Percentiles rank a stretch among this genome's conserved stretches.
phyloP scores from a whole-genome alignment of 306 rosid species.

The Quercus engelmannii region DNA sequence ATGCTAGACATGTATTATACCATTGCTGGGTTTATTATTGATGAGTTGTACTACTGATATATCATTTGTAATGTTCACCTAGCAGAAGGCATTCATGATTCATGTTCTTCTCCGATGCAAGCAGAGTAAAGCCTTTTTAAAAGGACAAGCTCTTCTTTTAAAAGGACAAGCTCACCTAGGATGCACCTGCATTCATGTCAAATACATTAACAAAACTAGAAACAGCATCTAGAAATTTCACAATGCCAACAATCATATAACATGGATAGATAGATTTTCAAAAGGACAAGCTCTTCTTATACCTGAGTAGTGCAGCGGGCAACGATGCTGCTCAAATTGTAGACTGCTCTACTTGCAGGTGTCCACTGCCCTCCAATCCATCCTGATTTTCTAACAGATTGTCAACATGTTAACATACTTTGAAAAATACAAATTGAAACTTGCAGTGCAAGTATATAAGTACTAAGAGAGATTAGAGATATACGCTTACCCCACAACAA shows the following conservation, averaged over 20 bases:
- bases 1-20: too few relatives aligned
- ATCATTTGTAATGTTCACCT: background rate
- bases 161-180: slow-evolving; percentile 22
- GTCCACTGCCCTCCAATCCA: slow-evolving; percentile 94
- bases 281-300: background rate
- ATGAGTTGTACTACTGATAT: background rate
- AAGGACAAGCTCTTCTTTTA: too few relatives aligned
- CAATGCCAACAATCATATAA: background rate
- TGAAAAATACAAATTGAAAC: background rate
- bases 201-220: background rate
- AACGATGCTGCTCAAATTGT: slow-evolving; percentile 80
- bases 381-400: slow-evolving; percentile 46
- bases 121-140: too few relatives aligned
- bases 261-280: background rate
- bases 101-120: background rate
- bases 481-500: slow-evolving; percentile 76
- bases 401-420: background rate
- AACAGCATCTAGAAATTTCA: background rate
- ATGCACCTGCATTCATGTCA: slow-evolving; percentile 49
- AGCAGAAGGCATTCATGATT: background rate
- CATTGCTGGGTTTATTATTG: background rate
- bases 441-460: background rate
- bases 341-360: slow-evolving; percentile 57
- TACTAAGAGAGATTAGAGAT: background rate
- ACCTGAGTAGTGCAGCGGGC: slow-evolving; percentile 86